Evolutionary conservation across 805 yeast species (phyloP).

Genomic region (Monosporozyma aquatica): DNA sequence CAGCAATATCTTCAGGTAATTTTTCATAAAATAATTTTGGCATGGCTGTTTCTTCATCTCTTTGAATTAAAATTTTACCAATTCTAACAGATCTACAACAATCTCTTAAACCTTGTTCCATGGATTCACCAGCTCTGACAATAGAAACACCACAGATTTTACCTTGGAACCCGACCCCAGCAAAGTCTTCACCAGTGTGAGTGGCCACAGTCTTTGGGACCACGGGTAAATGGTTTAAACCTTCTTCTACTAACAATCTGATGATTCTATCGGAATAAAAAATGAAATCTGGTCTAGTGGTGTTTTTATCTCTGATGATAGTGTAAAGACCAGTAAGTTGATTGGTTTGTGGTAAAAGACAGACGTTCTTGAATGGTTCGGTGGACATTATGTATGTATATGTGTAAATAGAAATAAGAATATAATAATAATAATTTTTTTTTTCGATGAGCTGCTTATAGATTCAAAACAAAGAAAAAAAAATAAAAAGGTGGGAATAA

Average conservation of each 20-base stretch:
- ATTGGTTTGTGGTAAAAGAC: slow-evolving; percentile 75
- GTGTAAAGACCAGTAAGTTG: slow-evolving; percentile 83
- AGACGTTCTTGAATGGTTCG: slow-evolving; percentile 41
- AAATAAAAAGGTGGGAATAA: no score
- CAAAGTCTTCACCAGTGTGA: slow-evolving; percentile 61
- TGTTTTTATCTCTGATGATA: slow-evolving; percentile 73
- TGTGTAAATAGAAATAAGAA: not conserved
- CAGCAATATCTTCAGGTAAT: slow-evolving; percentile 83
- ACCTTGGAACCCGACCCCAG: slow-evolving; percentile 78
- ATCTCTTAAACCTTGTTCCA: slow-evolving; percentile 97
- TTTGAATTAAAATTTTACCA: slow-evolving; percentile 92
- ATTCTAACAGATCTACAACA: slow-evolving; percentile 94
- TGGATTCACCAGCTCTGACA: slow-evolving; percentile 96
- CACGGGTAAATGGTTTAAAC: slow-evolving; percentile 91
- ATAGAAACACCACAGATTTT: slow-evolving; percentile 97
- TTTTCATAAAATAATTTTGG: slow-evolving; percentile 91
- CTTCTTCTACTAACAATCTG: slow-evolving; percentile 88
- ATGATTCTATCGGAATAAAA: slow-evolving; percentile 94
- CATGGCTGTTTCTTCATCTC: slow-evolving; percentile 94
- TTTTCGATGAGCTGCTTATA: no score
- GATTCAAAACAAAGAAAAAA: no score
- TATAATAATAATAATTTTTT: no score
- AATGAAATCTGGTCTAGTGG: slow-evolving; percentile 85
- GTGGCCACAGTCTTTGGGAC: slow-evolving; percentile 57
- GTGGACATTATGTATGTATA: slow-evolving; percentile 18